Evolutionary conservation across 2,329 filamentous ascomycete species (phyloP).

Genomic region (Clonostachys byssicola): DNA sequence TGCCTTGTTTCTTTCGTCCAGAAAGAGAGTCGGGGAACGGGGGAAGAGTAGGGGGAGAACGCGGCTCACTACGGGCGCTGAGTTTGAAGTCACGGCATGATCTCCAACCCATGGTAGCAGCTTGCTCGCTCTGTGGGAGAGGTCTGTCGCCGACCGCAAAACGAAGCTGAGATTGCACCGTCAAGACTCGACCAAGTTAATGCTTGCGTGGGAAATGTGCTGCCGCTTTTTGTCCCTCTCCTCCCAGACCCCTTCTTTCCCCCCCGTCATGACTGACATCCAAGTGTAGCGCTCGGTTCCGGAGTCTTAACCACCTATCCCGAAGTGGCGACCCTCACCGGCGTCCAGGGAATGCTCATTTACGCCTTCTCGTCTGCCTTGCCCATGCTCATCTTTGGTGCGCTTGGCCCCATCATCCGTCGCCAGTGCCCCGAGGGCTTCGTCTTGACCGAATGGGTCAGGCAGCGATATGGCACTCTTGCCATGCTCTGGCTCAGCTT

Average conservation of each 20-base stretch:
- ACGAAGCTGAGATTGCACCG: constrained; percentile 87
- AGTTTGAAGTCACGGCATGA: constrained; percentile 37
- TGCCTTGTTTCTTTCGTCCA: not conserved
- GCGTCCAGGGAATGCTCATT: constrained; percentile 73
- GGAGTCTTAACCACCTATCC: constrained; percentile 82
- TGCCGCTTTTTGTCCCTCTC: constrained; percentile 62
- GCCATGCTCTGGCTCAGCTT: constrained; percentile 72
- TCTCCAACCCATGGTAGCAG: not conserved
- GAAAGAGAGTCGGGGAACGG: too few relatives aligned
- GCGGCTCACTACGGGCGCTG: constrained; percentile 85
- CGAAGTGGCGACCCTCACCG: constrained; percentile 72
- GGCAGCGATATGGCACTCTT: constrained; percentile 68
- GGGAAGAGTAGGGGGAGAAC: constrained; percentile 23
- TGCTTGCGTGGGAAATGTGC: constrained; percentile 98
- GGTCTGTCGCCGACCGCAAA: constrained; percentile 22
- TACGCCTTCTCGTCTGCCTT: constrained; percentile 71
- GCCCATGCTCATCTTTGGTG: constrained; percentile 71
- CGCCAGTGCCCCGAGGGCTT: constrained; percentile 79
- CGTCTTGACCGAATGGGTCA: constrained; percentile 79
- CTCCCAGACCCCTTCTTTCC: constrained; percentile 14
- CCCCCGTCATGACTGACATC: constrained; percentile 5
- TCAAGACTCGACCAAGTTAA: constrained; percentile 98
- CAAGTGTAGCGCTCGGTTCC: constrained; percentile 67
- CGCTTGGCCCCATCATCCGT: constrained; percentile 72
- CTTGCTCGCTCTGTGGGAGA: constrained; percentile 25